These are phyloP conservation scores for Diversispora epigaea DNA, from an alignment of 192 early-diverging fungal genomes.

Conservation along the genomic window DNA sequence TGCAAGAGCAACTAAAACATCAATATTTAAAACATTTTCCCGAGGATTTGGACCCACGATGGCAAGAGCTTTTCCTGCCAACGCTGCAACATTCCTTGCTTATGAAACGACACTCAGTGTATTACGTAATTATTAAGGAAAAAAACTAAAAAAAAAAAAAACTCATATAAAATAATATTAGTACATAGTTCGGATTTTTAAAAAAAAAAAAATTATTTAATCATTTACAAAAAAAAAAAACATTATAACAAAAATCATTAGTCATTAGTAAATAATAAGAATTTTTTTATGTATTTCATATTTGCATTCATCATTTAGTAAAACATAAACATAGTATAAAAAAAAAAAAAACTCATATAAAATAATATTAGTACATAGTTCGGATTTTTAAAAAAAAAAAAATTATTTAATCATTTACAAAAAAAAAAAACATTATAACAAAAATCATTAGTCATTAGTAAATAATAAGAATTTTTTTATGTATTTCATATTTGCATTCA, in stretches of 20 bases:
- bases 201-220: too few species aligned
- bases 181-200: neutral
- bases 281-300: too few species aligned
- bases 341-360: neutral
- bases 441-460: too few species aligned
- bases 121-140: neutral
- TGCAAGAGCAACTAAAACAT: slow-evolving; percentile 40
- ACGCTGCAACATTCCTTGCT: slow-evolving; percentile 80
- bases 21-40: slow-evolving; percentile 65
- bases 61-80: slow-evolving; percentile 79
- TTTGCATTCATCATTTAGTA: too few species aligned
- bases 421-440: too few species aligned
- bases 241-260: too few species aligned
- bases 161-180: neutral
- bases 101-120: slow-evolving; percentile 56
- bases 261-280: too few species aligned
- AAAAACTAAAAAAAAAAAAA: neutral
- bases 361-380: neutral
- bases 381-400: neutral
- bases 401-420: too few species aligned
- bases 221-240: too few species aligned
- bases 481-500: too few species aligned
- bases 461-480: too few species aligned
- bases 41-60: slow-evolving; percentile 82
- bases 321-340: too few species aligned